phyloP scores from a whole-genome alignment of 83 land plant genomes.

The Thuja plicata region DNA sequence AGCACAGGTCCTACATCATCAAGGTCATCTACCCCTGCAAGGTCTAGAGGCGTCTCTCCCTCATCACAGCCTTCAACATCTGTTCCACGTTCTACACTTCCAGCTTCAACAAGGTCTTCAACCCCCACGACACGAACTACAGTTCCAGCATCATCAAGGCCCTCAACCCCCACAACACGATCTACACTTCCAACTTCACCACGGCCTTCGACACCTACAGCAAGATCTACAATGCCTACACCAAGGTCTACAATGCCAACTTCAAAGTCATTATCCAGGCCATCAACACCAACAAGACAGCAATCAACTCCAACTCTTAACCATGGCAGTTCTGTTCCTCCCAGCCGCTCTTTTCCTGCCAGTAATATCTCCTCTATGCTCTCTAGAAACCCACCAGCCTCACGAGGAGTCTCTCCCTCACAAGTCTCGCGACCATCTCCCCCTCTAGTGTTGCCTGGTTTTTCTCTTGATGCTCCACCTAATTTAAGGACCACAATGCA shows the following conservation, averaged over 20 bases:
- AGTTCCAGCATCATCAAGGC: constrained; percentile 30
- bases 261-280: constrained; percentile 26
- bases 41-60: no score
- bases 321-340: constrained; percentile 25
- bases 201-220: constrained; percentile 36
- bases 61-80: constrained; percentile 52
- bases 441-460: constrained; percentile 54
- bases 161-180: constrained; percentile 38
- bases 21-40: no score
- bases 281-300: constrained; percentile 38
- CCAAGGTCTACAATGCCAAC: constrained; percentile 24
- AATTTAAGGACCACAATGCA: constrained; percentile 60
- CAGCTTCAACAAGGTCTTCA: constrained; percentile 2
- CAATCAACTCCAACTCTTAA: constrained; percentile 32
- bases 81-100: neutral
- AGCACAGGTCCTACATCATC: neutral
- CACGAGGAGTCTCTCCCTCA: constrained; percentile 63
- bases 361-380: constrained; percentile 23
- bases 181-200: constrained; percentile 15
- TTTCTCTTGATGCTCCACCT: constrained; percentile 69
- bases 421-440: constrained; percentile 54
- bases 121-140: constrained; percentile 19
- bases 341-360: constrained; percentile 47
- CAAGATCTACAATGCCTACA: constrained; percentile 19
- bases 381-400: constrained; percentile 37